Evolutionary conservation across 306 rosid genomes (phyloP), one percentile per base, ranked within the genome.

Genomic region (Gastrolobium villosum): DNA sequence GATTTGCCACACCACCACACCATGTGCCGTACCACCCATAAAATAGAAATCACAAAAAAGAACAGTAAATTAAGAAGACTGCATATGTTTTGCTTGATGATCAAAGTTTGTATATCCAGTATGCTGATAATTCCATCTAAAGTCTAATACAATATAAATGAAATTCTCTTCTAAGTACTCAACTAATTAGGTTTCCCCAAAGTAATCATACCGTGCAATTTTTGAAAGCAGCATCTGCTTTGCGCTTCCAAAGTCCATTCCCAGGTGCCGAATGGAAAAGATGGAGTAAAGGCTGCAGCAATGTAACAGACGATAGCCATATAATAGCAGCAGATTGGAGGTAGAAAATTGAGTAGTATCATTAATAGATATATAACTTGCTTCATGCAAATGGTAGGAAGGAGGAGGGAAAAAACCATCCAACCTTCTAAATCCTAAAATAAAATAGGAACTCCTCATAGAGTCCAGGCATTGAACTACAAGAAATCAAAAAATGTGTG

Each of bases 241-340:
- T 95, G 77, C 98, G 97, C 87, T 95, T 95, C 99, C 99, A 95
- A 39, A 88, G 86, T 50, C 97, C 89, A 82, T 92, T 95, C 65
- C 99, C 98, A 52, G 96, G 92, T 50, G 85, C 94, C 0, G 92
- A 68, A 71, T 92, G 78, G 87, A 95, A 95, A 55, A 95, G 76
- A 80, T 87, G 50, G 77, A 95, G 90, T 80, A 95, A 82, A 37
- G 99, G 99, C 99, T 95, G 91, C 91, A 83, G 40, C 67, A 77
- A 72, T 64, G 66, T 35, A 49, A 67, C 68, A 41, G 31, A 66
- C 3, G 9, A 73, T n/a, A 52, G 46, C 70, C 65, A 34, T 54
- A 44, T 75, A 37, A 81, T 31, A 35, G 35, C 50, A 50, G 72
- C 26, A 72, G 77, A 60, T 26, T 61, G 78, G 49, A 31, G 56